Evolutionary conservation across 2,329 filamentous ascomycete genomes (phyloP), one percentile per base, ranked within the genome.

Genomic region (Aspergillus phoenicis): DNA sequence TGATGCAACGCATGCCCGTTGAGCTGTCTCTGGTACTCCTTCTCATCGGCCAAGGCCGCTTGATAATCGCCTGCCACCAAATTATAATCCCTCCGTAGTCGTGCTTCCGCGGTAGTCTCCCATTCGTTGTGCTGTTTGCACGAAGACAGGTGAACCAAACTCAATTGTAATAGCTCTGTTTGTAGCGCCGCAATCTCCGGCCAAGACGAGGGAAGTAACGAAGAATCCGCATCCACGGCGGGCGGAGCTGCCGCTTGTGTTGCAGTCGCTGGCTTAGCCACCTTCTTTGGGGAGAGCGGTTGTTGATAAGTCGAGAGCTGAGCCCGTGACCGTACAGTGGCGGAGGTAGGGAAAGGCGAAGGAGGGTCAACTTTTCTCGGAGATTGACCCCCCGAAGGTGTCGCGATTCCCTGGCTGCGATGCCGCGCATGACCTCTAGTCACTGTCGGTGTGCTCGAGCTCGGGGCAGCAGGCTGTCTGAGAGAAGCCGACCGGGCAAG

Each of bases 131-230:
- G 66, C 20, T 66, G 64, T 43, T 71, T 71, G 20, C 73, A 56
- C 7, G 66, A 70, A 5, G 70, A 68, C 7, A 71, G 70, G 63
- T 79, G 73, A 6, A 80, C 68, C 5, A 80, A 70, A 56, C 72
- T 74, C 15, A 81, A 63, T 58, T 82, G 79, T 24, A 82, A 68
- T 11, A 81, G 68, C 60, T 82, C 79, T 0, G 75, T 78, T 59
- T 78, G 75, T 33, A 80, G 54, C 11, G 73, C 71, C 13, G 71
- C 65, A 55, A 76, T 68, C 30, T 79, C 75, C 20, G 75, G 72
- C 65, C 71, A 72, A 8, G 72, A 68, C 6, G 72, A 66, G 17
- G 71, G 67, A 17, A 73, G 67, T 54, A 72, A 62, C 5, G 66
- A 66, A 33, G 63, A 51, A 45, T 62, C 64, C n/a, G 61, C 13